phyloP scores from a whole-genome alignment of 2,329 filamentous ascomycete species.

The Diaporthe ilicicola region DNA sequence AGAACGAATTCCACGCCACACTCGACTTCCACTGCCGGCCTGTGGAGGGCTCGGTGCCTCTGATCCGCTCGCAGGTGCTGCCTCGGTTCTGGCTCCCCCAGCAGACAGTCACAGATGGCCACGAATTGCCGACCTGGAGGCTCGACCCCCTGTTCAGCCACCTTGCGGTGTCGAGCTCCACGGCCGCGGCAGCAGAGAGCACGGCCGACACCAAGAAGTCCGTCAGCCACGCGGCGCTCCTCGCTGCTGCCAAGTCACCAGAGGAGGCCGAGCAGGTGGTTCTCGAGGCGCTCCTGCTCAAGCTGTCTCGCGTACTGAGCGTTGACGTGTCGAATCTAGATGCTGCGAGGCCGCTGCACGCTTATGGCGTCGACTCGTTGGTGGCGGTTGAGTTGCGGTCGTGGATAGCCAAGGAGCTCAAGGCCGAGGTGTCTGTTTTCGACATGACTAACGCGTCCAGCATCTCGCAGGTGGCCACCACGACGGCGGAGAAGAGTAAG shows the following conservation, averaged over 20 bases:
- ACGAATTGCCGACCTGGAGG: conserved; percentile 36
- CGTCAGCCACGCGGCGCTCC: conserved; percentile 32
- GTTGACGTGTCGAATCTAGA: conserved; percentile 38
- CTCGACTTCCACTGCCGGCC: conserved; percentile 39
- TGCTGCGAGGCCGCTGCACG: conserved; percentile 35
- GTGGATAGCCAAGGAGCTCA: conserved; percentile 39
- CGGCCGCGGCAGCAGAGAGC: background rate
- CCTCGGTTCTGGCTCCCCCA: conserved; percentile 38
- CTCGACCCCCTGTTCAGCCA: conserved; percentile 39
- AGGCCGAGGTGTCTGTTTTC: conserved; percentile 39
- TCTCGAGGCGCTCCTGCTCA: conserved; percentile 38
- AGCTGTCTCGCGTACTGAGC: conserved; percentile 38
- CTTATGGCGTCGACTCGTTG: conserved; percentile 40
- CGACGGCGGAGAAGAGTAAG: conserved; percentile 38
- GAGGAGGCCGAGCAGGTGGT: conserved; percentile 37
- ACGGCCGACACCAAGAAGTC: conserved; percentile 27
- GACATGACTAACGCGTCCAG: conserved; percentile 35
- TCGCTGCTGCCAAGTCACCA: conserved; percentile 36
- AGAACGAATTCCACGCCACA: conserved; percentile 31
- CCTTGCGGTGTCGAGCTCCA: conserved; percentile 30
- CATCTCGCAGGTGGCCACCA: conserved; percentile 38
- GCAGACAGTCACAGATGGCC: conserved; percentile 37
- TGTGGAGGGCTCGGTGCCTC: background rate
- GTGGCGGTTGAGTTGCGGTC: conserved; percentile 39
- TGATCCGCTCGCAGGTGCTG: conserved; percentile 36